Percentiles rank a stretch among this genome's conserved stretches.
These are phyloP conservation scores for Candida awuae DNA, from an alignment of 805 yeast species.

Conservation along the genomic window DNA sequence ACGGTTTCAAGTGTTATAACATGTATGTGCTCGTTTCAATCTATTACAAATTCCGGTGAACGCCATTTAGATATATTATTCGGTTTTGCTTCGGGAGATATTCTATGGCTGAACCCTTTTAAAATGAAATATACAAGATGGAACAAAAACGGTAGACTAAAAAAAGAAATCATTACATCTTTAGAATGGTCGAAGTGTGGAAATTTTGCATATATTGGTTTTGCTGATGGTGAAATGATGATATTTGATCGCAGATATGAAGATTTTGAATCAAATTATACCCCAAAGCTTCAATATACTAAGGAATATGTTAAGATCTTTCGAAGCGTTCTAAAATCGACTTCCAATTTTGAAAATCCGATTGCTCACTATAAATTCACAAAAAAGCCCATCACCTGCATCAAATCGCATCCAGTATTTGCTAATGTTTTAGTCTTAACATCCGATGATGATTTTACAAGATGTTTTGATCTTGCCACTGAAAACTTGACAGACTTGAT, in stretches of 20 bases:
- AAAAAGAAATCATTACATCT: constrained; percentile 36
- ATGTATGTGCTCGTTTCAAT: constrained; percentile 28
- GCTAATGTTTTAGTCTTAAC: constrained; percentile 41
- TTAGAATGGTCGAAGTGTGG: constrained; percentile 42
- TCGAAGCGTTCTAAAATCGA: constrained; percentile 10
- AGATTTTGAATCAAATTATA: constrained; percentile 31
- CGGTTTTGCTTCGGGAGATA: constrained; percentile 63
- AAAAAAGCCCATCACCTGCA: constrained; percentile 46
- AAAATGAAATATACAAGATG: constrained; percentile 41
- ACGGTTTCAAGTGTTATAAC: constrained; percentile 36
- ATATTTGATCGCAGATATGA: constrained; percentile 45
- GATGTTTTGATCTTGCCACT: constrained; percentile 43
- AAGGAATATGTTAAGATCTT: constrained; percentile 29
- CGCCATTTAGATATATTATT: constrained; percentile 42
- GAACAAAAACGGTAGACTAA: constrained; percentile 42
- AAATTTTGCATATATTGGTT: constrained; percentile 47
- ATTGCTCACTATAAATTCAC: constrained; percentile 60
- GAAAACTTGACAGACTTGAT: constrained; percentile 44
- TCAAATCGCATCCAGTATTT: constrained; percentile 36
- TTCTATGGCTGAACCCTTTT: constrained; percentile 51
- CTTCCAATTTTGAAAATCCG: constrained; percentile 27
- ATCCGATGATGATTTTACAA: constrained; percentile 56
- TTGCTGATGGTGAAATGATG: constrained; percentile 52
- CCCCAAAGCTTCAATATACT: constrained; percentile 20
- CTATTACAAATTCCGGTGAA: constrained; percentile 21